These are phyloP conservation scores for Voacanga thouarsii DNA, from an alignment of 257 asterid species.

Conservation along the genomic window DNA sequence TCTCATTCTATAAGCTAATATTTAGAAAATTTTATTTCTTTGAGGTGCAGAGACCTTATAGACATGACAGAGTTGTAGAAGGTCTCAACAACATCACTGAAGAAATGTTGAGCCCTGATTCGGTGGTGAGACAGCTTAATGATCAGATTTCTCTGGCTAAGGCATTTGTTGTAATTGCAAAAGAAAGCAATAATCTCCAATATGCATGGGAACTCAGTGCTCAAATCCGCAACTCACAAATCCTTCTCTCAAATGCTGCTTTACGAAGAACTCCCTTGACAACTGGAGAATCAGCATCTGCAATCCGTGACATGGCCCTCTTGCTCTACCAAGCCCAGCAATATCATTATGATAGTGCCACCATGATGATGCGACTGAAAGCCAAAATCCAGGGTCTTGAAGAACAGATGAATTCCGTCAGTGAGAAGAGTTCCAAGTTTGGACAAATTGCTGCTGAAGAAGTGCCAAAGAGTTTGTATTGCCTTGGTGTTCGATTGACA, in stretches of 20 bases:
- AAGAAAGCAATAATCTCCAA: conserved; percentile 45
- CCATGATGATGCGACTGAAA: conserved; percentile 49
- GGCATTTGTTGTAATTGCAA: conserved; percentile 43
- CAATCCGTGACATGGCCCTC: conserved; percentile 44
- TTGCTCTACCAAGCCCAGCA: conserved; percentile 49
- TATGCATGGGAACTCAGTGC: conserved; percentile 53
- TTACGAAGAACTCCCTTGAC: conserved; percentile 43
- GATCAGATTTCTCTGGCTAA: conserved; percentile 54
- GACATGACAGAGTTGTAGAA: conserved; percentile 32
- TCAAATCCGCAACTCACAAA: conserved; percentile 43
- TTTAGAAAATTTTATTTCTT: background rate
- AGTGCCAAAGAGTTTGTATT: conserved; percentile 46
- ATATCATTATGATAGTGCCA: conserved; percentile 43
- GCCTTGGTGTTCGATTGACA: conserved; percentile 43
- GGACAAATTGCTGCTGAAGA: conserved; percentile 53
- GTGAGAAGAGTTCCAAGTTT: conserved; percentile 44
- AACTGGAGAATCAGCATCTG: conserved; percentile 34
- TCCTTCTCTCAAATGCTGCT: conserved; percentile 46
- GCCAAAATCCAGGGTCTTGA: conserved; percentile 47
- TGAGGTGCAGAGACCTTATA: conserved; percentile 35
- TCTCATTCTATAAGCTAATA: background rate
- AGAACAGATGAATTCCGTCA: conserved; percentile 38
- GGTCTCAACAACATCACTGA: conserved; percentile 41
- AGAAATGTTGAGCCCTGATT: conserved; percentile 42
- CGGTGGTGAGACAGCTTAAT: conserved; percentile 40